Conservation (phyloP, 1,284 basidiomycete genomes). For the Papiliotrema fonsecae region DNA sequence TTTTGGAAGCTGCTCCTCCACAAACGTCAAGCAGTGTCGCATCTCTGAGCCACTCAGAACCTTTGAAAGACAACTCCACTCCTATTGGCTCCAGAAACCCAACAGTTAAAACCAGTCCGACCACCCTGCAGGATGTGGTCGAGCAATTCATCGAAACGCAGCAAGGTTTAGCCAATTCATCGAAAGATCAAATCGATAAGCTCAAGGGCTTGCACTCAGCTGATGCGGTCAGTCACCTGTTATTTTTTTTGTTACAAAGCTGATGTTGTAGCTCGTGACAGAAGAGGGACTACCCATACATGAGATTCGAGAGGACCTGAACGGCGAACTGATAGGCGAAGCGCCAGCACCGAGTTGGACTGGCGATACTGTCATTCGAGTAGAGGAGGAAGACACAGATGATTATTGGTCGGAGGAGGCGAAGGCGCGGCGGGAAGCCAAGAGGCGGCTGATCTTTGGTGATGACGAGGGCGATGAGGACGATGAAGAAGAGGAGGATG, state of each 20-base stretch:
- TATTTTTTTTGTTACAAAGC: no score
- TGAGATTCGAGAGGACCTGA: slow-evolving; percentile 38
- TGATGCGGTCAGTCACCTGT: background rate
- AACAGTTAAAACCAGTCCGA: no score
- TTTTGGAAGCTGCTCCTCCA: no score
- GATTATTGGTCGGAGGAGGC: slow-evolving; percentile 36
- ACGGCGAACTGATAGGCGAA: slow-evolving; percentile 27
- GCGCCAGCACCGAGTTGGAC: slow-evolving; percentile 12
- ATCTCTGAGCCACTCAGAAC: background rate
- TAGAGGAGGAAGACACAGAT: slow-evolving; percentile 13
- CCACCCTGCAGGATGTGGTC: slow-evolving; percentile 3
- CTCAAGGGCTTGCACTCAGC: background rate
- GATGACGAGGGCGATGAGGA: slow-evolving; percentile 18
- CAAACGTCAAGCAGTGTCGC: background rate
- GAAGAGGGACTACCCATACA: slow-evolving; percentile 43
- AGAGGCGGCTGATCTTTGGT: slow-evolving; percentile 29
- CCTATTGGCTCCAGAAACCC: no score
- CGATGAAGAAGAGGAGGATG: slow-evolving; percentile 14
- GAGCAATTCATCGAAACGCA: slow-evolving; percentile 10
- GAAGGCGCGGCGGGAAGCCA: slow-evolving; percentile 21
- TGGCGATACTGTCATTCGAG: slow-evolving; percentile 4
- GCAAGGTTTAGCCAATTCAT: background rate
- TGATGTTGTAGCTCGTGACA: slow-evolving; percentile 17
- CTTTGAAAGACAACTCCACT: no score
- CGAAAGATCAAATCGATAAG: background rate